Evolutionary conservation across 352 stramenopile genomes (phyloP), one percentile per base, ranked within the genome.

Genomic region (Globisporangium rhizosaccharum): DNA sequence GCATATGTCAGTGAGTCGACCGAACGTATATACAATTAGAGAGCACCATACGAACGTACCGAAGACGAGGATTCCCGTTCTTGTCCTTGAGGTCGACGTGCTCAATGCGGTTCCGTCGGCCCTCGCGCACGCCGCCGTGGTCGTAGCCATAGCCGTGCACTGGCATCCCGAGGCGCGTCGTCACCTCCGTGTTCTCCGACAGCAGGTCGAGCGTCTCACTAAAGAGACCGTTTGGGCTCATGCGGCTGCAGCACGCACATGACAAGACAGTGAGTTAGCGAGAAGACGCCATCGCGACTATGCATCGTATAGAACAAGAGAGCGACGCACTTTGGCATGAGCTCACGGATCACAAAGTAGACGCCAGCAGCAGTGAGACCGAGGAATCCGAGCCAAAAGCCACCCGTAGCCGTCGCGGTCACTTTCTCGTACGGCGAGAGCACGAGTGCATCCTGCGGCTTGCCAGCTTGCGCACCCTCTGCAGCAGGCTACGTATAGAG

Each of bases 371-470:
- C 74, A 20, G 87, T 87, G 56, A 98, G 85, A 54, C 73, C 84
- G 25, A 94, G 70, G 5, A 94, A 75, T 23, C 82, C 91, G 51
- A 86, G 72, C 91, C 91, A 98, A 67, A 97, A 87, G 48, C 81
- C 80, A 18, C 96, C 75, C 28, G 88, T 89, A 36, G 85, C 88
- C 9, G 85, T 95, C 11, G 85, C 94, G 25, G 91, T 94, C 25
- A 98, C 92, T 68, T 98, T 97, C 82, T 98, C 75, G 33, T 96
- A 97, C 17, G 94, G 92, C 50, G 92, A 96, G 55, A 98, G 78
- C 45, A 98, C 85, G 49, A 93, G 73, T 42, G 84, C 84, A 51
- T 93, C 84, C 61, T 82, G 67, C 18, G 77, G 82, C 37, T 83
- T 65, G 46, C 74, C 71, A 42, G 87, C 78, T 49, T 71, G 67